phyloP scores from a whole-genome alignment of 2,329 filamentous ascomycete species.

The Microcyclospora pomicola region DNA sequence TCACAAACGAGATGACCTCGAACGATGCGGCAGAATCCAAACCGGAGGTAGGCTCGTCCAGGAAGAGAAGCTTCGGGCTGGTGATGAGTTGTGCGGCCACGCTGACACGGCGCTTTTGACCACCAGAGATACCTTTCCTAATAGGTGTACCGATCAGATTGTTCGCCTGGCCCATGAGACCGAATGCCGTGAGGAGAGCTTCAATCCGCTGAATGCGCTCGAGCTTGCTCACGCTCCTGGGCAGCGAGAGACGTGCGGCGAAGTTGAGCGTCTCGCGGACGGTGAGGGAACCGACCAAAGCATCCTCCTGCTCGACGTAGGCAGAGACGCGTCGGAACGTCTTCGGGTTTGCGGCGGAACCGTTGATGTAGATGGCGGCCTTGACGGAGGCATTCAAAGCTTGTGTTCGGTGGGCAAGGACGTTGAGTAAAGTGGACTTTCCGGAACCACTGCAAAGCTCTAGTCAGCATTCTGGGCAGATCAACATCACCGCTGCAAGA shows the following conservation, averaged over 20 bases:
- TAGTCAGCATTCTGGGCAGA: constrained; percentile 2
- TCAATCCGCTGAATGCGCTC: constrained; percentile 52
- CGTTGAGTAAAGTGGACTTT: constrained; percentile 74
- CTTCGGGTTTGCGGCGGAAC: constrained; percentile 36
- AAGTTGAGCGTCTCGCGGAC: constrained; percentile 69
- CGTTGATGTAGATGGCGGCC: constrained; percentile 50
- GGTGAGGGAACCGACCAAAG: constrained; percentile 66
- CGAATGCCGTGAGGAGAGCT: constrained; percentile 56
- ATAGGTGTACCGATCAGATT: constrained; percentile 71
- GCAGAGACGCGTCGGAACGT: constrained; percentile 53
- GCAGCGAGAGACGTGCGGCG: constrained; percentile 53
- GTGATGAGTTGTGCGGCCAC: constrained; percentile 74
- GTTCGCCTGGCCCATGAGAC: constrained; percentile 53
- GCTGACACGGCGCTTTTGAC: constrained; percentile 68
- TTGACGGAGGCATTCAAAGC: constrained; percentile 40
- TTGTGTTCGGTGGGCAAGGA: constrained; percentile 51
- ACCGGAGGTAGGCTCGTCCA: constrained; percentile 75
- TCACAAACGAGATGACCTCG: constrained; percentile 64
- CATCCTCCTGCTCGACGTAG: constrained; percentile 83
- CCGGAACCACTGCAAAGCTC: constrained; percentile 39
- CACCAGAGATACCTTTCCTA: constrained; percentile 69
- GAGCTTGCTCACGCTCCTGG: constrained; percentile 36
- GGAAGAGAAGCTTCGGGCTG: constrained; percentile 63
- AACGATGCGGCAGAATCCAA: constrained; percentile 64
- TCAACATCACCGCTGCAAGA: not conserved